Evolutionary conservation across 176 grass and related monocot species (phyloP), one percentile per base, ranked within the genome.

Genomic region (Alloteropsis semialata): DNA sequence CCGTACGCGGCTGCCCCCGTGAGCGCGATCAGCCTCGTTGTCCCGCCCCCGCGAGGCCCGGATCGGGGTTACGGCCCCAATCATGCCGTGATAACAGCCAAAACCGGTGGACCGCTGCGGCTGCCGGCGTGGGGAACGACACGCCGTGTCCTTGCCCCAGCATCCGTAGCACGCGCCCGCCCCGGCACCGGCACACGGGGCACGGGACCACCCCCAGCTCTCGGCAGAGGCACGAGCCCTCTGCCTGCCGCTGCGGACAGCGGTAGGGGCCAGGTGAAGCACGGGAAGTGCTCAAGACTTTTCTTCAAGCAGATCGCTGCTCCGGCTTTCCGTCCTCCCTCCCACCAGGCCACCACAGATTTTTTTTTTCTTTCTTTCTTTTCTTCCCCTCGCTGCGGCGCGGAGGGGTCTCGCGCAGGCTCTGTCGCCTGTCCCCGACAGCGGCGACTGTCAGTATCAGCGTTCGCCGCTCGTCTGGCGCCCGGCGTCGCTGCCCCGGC

Each of bases 81-180:
- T 85, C 80, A 82, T 50, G 28, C 62, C 72, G 27, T 85, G 48
- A 43, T 37, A 71, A 13, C 42, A 59, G 21, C 46, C 63, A 88
- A 49, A 86, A 86, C 11, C 81, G 78, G 41, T 78, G 74, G 69
- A 36, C 36, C 77, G 69, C 70, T 8, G 48, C 69, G 38, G 29
- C 24, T 81, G 78, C 72, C 78, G 61, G 70, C 28, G 54, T 46
- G 70, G 87, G 74, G 57, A 81, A 69, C 54, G 68, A 61, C 58
- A 74, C 55, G 54, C 90, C 37, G 67, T 78, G 80, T 72, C 72
- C 71, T 85, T 55, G n/a, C 85, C 24, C 83, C 76, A 78, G 33
- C 57, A 74, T 30, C 53, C 51, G 42, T 74, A 73, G 66, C 66
- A 83, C 74, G 55, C 81, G 72, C 36, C 33, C 63, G 64, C 46